Evolutionary conservation across 768 basidiomycete genomes (phyloP), one percentile per base, ranked within the genome.

Genomic region (Mycena kentingensis): DNA sequence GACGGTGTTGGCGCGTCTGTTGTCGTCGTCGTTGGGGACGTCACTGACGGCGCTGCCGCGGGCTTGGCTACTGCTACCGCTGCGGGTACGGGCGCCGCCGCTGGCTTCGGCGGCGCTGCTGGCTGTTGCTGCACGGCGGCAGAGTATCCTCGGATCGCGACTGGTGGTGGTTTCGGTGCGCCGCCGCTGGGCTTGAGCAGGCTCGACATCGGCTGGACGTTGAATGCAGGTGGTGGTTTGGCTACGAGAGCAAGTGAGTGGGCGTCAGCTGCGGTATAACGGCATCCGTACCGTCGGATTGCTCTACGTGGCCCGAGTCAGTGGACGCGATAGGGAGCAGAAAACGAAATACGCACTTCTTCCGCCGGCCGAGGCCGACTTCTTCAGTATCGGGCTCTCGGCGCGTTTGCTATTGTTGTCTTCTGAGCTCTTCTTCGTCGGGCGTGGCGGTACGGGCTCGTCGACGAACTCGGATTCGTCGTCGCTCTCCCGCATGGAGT

Each of bases 381-480:
- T 92, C 80, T 90, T 92, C 62, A 88, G 69, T 62, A 90, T 78
- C 41, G 90, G 90, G 63, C 87, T 91, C 22, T 85, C 84, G 49
- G 87, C 84, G 28, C 83, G 84, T 78, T 84, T 90, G 73, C 82
- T 83, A n/a, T n/a, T n/a, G 56, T 81, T 87, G 57, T 92, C 90
- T 55, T 91, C 90, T 59, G 92, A 88, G 45, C 83, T 84, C 62
- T 89, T 90, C 77, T 90, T 93, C 21, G 73, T 69, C 25, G 80
- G 74, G 39, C 82, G 81, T n/a, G n/a, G n/a, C n/a, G n/a, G n/a
- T n/a, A n/a, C n/a, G n/a, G n/a, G n/a, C n/a, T n/a, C n/a, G 79
- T 92, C 90, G 59, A 88, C 75, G 60, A 78, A 73, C 68, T 93
- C 79, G 27, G 87, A 91, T 36, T 87, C 89, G 57, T 93, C 90